Evolutionary conservation across 352 stramenopile species (phyloP).

Genomic region (Phytophthora europaea): DNA sequence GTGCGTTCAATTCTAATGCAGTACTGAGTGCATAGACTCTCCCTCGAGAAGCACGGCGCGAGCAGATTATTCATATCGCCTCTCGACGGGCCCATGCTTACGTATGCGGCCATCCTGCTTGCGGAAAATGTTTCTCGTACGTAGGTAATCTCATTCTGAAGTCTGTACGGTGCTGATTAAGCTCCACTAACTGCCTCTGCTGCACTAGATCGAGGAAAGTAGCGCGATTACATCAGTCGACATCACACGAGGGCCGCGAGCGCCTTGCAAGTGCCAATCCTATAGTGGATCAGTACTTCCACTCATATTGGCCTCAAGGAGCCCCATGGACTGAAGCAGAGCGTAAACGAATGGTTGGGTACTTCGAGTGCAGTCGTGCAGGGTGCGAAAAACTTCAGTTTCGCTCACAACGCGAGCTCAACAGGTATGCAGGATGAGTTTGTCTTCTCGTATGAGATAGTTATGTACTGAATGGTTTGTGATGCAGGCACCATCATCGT

Average conservation of each 20-base stretch:
- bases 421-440: conserved; percentile 25
- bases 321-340: conserved; percentile 55
- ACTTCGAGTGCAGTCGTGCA: conserved; percentile 48
- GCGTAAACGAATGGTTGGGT: conserved; percentile 49
- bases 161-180: not conserved
- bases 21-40: conserved; percentile 41
- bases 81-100: conserved; percentile 55
- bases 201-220: conserved; percentile 54
- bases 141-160: not conserved
- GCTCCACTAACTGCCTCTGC: not conserved
- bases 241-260: conserved; percentile 47
- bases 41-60: conserved; percentile 48
- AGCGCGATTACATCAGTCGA: conserved; percentile 57
- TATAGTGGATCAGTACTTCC: conserved; percentile 65
- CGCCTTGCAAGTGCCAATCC: conserved; percentile 50
- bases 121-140: conserved; percentile 70
- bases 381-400: conserved; percentile 55
- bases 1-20: not conserved
- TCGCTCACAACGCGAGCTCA: conserved; percentile 51
- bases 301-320: conserved; percentile 64
- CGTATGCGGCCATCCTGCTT: conserved; percentile 64
- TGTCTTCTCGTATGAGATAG: not conserved
- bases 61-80: conserved; percentile 62
- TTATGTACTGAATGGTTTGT: not conserved
- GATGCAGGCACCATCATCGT: conserved; percentile 26